Evolutionary conservation across 345 rosid species (phyloP).

Genomic region (Euphorbia lathyris): DNA sequence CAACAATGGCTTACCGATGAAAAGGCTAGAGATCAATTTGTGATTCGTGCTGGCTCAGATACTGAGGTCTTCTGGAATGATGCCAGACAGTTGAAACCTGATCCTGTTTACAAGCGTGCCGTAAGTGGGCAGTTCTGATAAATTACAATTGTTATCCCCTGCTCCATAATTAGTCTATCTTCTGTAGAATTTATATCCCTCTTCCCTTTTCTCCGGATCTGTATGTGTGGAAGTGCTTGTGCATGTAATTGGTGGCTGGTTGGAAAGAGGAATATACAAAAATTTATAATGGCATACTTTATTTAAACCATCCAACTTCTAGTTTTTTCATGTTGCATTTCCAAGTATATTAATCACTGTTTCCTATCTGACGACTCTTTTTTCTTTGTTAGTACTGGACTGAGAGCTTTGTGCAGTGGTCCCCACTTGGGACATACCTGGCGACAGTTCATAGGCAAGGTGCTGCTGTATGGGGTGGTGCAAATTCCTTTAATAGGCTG

Average conservation of each 20-base stretch:
- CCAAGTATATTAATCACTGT: background rate
- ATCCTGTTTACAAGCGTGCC: slow-evolving; percentile 83
- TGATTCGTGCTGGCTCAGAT: slow-evolving; percentile 81
- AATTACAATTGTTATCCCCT: background rate
- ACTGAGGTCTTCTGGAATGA: slow-evolving; percentile 98
- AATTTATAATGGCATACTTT: background rate
- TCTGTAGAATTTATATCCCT: too few relatives aligned
- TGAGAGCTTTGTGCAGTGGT: slow-evolving; percentile 93
- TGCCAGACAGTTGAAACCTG: slow-evolving; percentile 80
- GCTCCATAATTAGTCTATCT: background rate
- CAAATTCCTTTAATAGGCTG: slow-evolving; percentile 67
- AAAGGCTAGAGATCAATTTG: slow-evolving; percentile 92
- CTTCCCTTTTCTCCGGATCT: too few relatives aligned
- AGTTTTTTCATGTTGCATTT: background rate
- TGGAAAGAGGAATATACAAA: background rate
- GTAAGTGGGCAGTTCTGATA: slow-evolving; percentile 44
- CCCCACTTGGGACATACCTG: slow-evolving; percentile 87
- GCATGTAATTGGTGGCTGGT: background rate
- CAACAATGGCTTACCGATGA: slow-evolving; percentile 93
- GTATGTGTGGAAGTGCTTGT: background rate
- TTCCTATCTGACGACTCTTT: background rate
- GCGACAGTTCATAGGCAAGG: slow-evolving; percentile 97
- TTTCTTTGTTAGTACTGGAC: slow-evolving; percentile 75
- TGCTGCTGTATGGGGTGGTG: slow-evolving; percentile 98
- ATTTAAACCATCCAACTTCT: background rate